Percentiles rank a stretch among this genome's conserved stretches.
Conservation (phyloP, 2,329 filamentous ascomycete genomes). For the Claviceps citrina region DNA sequence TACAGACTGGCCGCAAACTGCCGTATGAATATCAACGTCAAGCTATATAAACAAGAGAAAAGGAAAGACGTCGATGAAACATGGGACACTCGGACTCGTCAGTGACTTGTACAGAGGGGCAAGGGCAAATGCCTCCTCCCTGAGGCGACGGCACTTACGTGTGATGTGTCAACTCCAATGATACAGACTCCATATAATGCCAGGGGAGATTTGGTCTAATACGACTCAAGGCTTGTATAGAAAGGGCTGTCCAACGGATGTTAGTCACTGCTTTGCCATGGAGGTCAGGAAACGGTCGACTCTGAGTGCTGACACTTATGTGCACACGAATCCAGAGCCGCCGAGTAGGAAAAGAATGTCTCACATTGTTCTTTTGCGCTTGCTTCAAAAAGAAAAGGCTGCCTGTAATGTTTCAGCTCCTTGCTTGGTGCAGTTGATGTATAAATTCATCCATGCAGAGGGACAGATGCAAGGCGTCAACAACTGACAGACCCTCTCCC, state of each 20-base stretch:
- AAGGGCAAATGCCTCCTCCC: background rate
- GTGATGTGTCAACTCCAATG: background rate
- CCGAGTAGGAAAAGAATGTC: background rate
- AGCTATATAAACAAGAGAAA: no score
- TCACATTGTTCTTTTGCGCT: background rate
- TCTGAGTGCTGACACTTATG: background rate
- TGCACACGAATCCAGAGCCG: background rate
- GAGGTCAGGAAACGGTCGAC: background rate
- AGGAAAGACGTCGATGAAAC: background rate
- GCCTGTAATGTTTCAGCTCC: constrained; percentile 1
- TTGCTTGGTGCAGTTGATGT: no score
- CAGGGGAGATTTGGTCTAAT: background rate
- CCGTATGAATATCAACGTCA: background rate
- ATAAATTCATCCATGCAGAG: no score
- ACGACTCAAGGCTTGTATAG: no score
- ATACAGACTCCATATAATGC: background rate
- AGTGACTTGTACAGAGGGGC: background rate
- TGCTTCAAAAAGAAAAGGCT: background rate
- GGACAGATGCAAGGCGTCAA: background rate
- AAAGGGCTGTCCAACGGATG: background rate
- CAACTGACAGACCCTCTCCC: background rate
- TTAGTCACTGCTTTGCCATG: background rate
- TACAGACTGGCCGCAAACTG: background rate
- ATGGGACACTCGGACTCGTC: background rate
- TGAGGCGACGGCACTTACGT: background rate